Percentiles rank a stretch among this genome's conserved stretches.
Conservation (phyloP, 2,329 filamentous ascomycete species). For the Pestalotiopsis sp. region DNA sequence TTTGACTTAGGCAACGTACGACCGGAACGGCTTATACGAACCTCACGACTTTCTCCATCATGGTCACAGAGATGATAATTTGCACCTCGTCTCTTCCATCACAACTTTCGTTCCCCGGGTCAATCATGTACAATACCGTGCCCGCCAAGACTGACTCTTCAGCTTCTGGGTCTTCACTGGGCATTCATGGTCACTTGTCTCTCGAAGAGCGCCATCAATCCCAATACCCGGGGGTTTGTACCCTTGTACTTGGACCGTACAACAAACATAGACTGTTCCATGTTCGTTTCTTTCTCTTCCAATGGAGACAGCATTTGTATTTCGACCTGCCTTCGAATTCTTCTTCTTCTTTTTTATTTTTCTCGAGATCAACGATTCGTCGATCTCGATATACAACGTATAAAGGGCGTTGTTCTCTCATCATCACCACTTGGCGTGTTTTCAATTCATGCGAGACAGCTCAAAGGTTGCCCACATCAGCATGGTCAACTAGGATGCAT, state of each 20-base stretch:
- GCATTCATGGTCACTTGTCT: conserved; percentile 19
- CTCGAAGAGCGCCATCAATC: conserved; percentile 10
- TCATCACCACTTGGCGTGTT: neutral
- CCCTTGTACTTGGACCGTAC: conserved; percentile 29
- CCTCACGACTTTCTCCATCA: conserved; percentile 29
- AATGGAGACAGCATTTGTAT: conserved; percentile 9
- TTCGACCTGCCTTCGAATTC: conserved; percentile 14
- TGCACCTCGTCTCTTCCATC: conserved; percentile 21
- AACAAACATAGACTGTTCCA: conserved; percentile 29
- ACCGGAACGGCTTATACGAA: conserved; percentile 34
- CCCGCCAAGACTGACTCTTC: conserved; percentile 25
- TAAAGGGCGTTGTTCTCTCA: neutral
- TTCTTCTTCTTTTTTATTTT: conserved; percentile 4
- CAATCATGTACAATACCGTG: conserved; percentile 34
- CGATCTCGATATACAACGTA: conserved; percentile 12
- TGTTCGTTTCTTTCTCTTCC: conserved; percentile 16
- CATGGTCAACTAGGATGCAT: neutral
- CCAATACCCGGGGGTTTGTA: conserved; percentile 23
- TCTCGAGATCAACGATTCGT: conserved; percentile 4
- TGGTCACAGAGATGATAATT: conserved; percentile 20
- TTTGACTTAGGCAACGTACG: conserved; percentile 30
- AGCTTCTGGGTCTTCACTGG: conserved; percentile 17
- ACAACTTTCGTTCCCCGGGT: conserved; percentile 24
- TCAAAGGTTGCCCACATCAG: neutral
- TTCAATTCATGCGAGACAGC: neutral